Percentiles rank a stretch among this genome's conserved stretches.
These are phyloP conservation scores for Cornus suecica DNA, from an alignment of 148 eudicot species.

Conservation along the genomic window DNA sequence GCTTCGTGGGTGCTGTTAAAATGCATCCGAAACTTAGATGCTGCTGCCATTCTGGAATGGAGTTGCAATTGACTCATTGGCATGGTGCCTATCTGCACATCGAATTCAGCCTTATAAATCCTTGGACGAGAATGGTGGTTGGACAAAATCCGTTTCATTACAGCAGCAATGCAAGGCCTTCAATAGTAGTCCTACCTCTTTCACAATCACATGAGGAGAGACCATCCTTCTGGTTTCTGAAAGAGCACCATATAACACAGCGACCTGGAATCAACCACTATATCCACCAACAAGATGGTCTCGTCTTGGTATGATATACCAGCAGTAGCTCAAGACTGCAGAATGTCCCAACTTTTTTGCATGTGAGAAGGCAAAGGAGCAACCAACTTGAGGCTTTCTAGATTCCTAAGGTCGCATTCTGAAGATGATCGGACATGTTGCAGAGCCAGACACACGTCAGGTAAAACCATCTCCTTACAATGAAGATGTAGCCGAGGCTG, in stretches of 20 bases:
- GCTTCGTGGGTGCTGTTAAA: no score
- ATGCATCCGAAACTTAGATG: no score
- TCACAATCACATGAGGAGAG: background rate
- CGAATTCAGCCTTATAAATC: no score
- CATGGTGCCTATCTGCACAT: no score
- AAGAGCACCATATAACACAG: background rate
- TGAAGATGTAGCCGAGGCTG: conserved; percentile 76
- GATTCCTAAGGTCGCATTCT: conserved; percentile 35
- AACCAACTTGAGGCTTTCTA: conserved; percentile 50
- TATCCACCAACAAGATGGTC: background rate
- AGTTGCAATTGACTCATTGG: no score
- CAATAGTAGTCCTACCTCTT: background rate
- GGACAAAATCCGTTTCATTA: no score
- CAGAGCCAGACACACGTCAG: conserved; percentile 51
- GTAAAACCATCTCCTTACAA: conserved; percentile 77
- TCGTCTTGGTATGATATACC: background rate
- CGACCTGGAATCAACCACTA: background rate
- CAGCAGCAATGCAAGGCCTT: background rate
- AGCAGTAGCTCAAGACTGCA: conserved; percentile 26
- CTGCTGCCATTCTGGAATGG: no score
- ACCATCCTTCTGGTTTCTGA: background rate
- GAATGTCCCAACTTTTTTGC: conserved; percentile 82
- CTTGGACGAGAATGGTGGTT: no score
- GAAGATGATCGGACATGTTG: conserved; percentile 31
- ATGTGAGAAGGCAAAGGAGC: conserved; percentile 89